Conservation (phyloP, 2,329 filamentous ascomycete species). For the Scopulariopsis brevicaulis region DNA sequence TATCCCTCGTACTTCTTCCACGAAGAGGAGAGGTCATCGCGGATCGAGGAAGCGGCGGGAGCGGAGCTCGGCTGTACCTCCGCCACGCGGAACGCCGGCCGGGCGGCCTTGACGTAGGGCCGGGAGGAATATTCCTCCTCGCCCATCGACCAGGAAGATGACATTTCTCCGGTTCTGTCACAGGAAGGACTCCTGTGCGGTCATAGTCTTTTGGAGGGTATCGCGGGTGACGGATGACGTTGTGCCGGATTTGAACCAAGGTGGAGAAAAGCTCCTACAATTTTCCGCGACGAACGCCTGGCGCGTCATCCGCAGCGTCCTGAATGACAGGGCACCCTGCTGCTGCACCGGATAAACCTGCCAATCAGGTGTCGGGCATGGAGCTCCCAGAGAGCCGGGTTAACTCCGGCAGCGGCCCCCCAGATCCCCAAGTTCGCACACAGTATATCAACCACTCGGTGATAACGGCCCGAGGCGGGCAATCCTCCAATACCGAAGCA, state of each 20-base stretch:
- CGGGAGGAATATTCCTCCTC: slow-evolving; percentile 4
- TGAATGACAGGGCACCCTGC: not conserved
- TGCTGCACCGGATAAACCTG: not conserved
- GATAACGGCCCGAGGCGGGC: not conserved
- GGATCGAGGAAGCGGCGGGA: slow-evolving; percentile 1
- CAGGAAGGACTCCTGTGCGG: not conserved
- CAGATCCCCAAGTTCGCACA: not conserved
- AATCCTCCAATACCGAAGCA: not conserved
- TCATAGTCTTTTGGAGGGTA: not conserved
- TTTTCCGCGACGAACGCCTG: not conserved
- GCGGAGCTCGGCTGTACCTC: not conserved
- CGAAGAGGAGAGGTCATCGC: slow-evolving; percentile 2
- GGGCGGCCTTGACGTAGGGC: slow-evolving; percentile 4
- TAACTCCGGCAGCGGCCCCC: not conserved
- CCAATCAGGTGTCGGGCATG: not conserved
- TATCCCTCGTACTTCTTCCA: slow-evolving; percentile 4
- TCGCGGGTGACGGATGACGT: not conserved
- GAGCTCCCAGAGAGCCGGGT: not conserved
- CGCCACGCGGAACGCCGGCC: not conserved
- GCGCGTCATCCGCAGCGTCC: not conserved
- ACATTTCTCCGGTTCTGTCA: not conserved
- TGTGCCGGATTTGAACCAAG: not conserved
- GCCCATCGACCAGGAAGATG: slow-evolving; percentile 2
- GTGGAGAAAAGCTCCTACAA: not conserved
- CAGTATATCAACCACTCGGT: not conserved